A percentile compares a stretch with the other conserved stretches of the same genome.
Conservation (phyloP, 1,284 basidiomycete genomes). For the Austropuccinia psidii region DNA sequence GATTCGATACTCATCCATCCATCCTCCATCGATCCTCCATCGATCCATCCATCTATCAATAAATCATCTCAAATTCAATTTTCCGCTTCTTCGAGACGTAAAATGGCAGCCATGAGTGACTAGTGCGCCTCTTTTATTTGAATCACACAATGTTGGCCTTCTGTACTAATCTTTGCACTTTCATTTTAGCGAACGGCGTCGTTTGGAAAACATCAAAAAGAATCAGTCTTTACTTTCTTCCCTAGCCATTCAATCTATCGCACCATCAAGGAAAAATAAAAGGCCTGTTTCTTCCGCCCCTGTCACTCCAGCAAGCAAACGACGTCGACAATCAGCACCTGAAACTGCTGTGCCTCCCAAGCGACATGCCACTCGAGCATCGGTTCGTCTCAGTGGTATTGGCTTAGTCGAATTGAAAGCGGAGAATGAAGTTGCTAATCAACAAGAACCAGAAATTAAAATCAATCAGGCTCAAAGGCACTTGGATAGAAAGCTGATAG, state of each 20-base stretch:
- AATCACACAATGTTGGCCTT: not conserved
- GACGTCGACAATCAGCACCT: not conserved
- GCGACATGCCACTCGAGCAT: slow-evolving; percentile 25
- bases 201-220: slow-evolving; percentile 33
- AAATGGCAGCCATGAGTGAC: too few species aligned
- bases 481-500: slow-evolving; percentile 4
- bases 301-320: not conserved
- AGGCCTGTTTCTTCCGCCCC: not conserved
- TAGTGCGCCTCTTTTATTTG: too few species aligned
- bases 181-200: slow-evolving; percentile 9
- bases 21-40: too few species aligned
- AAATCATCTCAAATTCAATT: too few species aligned
- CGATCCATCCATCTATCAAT: too few species aligned
- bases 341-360: not conserved
- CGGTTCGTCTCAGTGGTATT: slow-evolving; percentile 9
- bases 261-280: not conserved
- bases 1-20: too few species aligned
- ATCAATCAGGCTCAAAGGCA: too few species aligned
- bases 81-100: too few species aligned
- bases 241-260: slow-evolving; percentile 7
- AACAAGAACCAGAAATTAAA: slow-evolving; percentile 2
- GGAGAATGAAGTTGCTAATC: too few species aligned
- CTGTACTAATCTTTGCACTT: not conserved
- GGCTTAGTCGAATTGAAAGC: not conserved
- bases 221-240: slow-evolving; percentile 31